Evolutionary conservation across 1,284 basidiomycete genomes (phyloP).

Genomic region (Cryptococcus deneoformans): DNA sequence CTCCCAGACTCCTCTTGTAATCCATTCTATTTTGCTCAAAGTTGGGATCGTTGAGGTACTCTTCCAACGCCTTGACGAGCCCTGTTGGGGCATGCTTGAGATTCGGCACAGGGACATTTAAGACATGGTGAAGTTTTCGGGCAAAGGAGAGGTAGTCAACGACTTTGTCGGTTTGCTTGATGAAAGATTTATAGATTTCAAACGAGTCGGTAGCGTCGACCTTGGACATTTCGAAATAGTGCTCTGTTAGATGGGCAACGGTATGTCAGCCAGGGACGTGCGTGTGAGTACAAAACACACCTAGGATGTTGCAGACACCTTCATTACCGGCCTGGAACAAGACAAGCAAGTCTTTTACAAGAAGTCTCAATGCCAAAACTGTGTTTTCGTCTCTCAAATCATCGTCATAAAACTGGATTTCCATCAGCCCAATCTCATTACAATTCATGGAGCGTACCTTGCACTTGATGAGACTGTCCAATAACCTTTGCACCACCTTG

Average conservation of each 20-base stretch:
- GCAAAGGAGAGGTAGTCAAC: constrained; percentile 94
- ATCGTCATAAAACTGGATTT: constrained; percentile 81
- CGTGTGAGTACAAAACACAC: constrained; percentile 49
- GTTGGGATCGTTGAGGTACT: constrained; percentile 92
- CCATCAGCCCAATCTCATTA: neutral
- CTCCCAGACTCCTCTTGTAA: constrained; percentile 82
- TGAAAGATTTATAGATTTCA: constrained; percentile 89
- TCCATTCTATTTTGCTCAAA: constrained; percentile 93
- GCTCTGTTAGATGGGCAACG: constrained; percentile 58
- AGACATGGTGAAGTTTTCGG: constrained; percentile 83
- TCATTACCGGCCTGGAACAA: constrained; percentile 97
- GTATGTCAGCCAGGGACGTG: neutral
- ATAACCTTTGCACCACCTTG: constrained; percentile 81
- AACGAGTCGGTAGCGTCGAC: constrained; percentile 84
- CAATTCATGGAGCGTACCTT: constrained; percentile 58
- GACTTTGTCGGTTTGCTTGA: constrained; percentile 88
- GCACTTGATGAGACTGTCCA: constrained; percentile 82
- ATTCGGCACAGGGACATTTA: constrained; percentile 92
- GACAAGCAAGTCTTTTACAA: constrained; percentile 95
- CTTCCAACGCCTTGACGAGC: constrained; percentile 86
- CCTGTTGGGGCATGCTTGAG: constrained; percentile 94
- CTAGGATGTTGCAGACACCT: constrained; percentile 94
- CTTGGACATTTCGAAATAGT: constrained; percentile 99
- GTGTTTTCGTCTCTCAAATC: constrained; percentile 89
- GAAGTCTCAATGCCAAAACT: constrained; percentile 83